Evolutionary conservation across 768 basidiomycete genomes (phyloP), one percentile per base, ranked within the genome.

Genomic region (Boletus bicolor): DNA sequence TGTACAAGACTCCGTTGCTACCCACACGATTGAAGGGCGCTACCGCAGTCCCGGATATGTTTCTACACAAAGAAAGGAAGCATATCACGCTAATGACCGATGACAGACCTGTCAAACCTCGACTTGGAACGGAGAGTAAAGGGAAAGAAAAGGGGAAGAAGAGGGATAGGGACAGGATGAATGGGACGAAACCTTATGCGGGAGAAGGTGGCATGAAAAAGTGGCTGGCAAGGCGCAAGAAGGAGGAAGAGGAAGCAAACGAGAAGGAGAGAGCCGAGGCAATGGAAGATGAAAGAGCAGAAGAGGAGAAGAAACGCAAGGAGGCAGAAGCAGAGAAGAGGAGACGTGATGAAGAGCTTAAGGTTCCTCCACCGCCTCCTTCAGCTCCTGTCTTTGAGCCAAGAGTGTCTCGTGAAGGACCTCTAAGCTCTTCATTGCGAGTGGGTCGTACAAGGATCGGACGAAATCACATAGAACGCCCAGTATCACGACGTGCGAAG

Each of bases 141-240:
- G 64, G 73, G 61, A 72, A 76, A 65, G 64, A 64, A 6, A 69
- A 65, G 44, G 69, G 56, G 14, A 79, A 77, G 62, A 70, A 64
- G 36, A 75, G 69, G 42, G 64, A 72, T 39, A 69, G 68, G 46
- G 68, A 55, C 24, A 67, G 74, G 17, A 70, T 76, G 14, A 84
- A 83, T 58, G 79, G 78, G 38, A 82, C 81, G 19, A 91, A 91
- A 63, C 89, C 89, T 4, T 91, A 91, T 62, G 84, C 87, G 1
- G 89, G 89, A 7, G 81, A 83, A 58, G 86, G 89, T 50, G 87
- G 87, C 0, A 84, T 89, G 79, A 89, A 86, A 76, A 91, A 86
- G 64, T 72, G 89, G 68, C 69, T 91, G 38, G 84, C 86, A 21
- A 79, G 82, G 60, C 75, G 84, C 47, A 81, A 79, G 64, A 72